These are phyloP conservation scores for Cryptosporidium sp. DNA, from an alignment of 169 alveolate species.

Conservation along the genomic window DNA sequence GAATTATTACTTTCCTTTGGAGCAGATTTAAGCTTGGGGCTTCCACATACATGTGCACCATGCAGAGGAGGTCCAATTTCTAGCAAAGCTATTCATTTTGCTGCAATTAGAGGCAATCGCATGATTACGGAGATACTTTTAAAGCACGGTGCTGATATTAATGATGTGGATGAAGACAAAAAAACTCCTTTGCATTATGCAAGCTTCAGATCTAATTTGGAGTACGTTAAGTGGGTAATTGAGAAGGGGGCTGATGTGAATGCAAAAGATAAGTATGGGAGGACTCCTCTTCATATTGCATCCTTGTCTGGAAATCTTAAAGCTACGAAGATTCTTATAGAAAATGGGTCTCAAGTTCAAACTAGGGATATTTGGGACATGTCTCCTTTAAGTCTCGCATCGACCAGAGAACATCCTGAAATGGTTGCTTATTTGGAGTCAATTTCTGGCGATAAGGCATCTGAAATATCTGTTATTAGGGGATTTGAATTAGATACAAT, in stretches of 20 bases:
- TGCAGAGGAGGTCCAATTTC: constrained; percentile 84
- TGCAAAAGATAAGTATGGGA: constrained; percentile 85
- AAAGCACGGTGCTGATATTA: constrained; percentile 82
- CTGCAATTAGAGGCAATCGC: constrained; percentile 87
- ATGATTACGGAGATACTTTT: constrained; percentile 82
- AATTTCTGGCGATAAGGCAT: constrained; percentile 31
- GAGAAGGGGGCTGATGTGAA: constrained; percentile 84
- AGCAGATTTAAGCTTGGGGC: constrained; percentile 81
- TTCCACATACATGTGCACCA: constrained; percentile 88
- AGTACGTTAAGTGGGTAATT: constrained; percentile 81
- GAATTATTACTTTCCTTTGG: constrained; percentile 80
- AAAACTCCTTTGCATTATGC: constrained; percentile 88
- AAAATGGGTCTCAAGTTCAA: constrained; percentile 81
- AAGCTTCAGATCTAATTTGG: constrained; percentile 82
- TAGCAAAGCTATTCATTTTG: constrained; percentile 86
- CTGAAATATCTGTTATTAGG: constrained; percentile 7
- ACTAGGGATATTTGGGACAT: constrained; percentile 84
- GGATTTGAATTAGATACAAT: constrained; percentile 59
- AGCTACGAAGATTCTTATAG: constrained; percentile 82
- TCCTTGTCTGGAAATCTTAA: constrained; percentile 88
- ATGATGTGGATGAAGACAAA: constrained; percentile 84
- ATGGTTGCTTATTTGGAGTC: constrained; percentile 77
- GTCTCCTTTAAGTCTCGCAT: constrained; percentile 85
- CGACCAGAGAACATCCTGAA: constrained; percentile 77
- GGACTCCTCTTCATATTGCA: constrained; percentile 89